phyloP scores from a whole-genome alignment of 2,329 filamentous ascomycete genomes.

The Pleurostoma richardsiae region DNA sequence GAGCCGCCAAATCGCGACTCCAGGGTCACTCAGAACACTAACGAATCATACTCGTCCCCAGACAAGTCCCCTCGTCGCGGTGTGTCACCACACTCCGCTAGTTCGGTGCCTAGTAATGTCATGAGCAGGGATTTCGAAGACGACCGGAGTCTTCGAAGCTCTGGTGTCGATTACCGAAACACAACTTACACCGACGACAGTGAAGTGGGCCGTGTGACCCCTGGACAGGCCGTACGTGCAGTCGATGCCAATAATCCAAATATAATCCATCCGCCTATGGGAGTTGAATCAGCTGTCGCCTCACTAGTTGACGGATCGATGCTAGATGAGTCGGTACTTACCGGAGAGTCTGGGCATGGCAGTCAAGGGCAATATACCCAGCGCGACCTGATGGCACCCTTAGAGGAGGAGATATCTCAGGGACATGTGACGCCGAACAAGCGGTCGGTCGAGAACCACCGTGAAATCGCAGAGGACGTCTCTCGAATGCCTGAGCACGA shows the following conservation, averaged over 20 bases:
- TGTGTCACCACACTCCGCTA: slow-evolving; percentile 36
- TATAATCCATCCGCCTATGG: slow-evolving; percentile 66
- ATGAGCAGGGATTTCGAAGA: slow-evolving; percentile 52
- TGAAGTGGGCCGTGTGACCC: slow-evolving; percentile 53
- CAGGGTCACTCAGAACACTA: slow-evolving; percentile 40
- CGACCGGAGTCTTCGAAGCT: slow-evolving; percentile 47
- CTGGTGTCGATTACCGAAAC: slow-evolving; percentile 50
- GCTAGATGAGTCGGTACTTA: slow-evolving; percentile 64
- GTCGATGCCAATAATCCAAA: slow-evolving; percentile 73
- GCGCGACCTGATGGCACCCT: slow-evolving; percentile 29
- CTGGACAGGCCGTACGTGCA: slow-evolving; percentile 66
- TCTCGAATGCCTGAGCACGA: slow-evolving; percentile 33
- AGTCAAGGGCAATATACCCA: slow-evolving; percentile 40
- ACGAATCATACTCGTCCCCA: slow-evolving; percentile 57
- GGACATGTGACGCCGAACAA: slow-evolving; percentile 27
- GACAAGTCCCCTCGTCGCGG: slow-evolving; percentile 49
- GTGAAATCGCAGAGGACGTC: slow-evolving; percentile 28
- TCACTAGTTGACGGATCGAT: slow-evolving; percentile 76
- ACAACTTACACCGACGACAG: slow-evolving; percentile 47
- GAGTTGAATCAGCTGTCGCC: slow-evolving; percentile 84
- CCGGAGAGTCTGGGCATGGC: slow-evolving; percentile 45
- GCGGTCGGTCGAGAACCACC: slow-evolving; percentile 31
- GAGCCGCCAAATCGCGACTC: slow-evolving; percentile 54
- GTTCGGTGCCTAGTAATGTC: slow-evolving; percentile 50
- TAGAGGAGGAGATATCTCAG: slow-evolving; percentile 25